A percentile compares a stretch with the other conserved stretches of the same genome.
Evolutionary conservation across 2,329 filamentous ascomycete species (phyloP).

Genomic region (Ambrosiella cleistominuta): DNA sequence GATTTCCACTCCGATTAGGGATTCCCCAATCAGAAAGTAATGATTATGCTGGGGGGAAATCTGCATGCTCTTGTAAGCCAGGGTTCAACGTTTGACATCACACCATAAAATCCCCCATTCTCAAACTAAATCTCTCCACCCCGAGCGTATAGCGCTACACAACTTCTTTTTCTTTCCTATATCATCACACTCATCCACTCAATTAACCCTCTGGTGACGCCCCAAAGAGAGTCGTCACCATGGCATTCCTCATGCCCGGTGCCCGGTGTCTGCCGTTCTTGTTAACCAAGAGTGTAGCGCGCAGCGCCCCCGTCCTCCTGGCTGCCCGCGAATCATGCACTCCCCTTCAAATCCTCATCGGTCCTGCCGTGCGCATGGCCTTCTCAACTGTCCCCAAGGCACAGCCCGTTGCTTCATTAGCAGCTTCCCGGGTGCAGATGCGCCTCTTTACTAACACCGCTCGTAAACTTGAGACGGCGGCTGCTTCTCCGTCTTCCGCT

Average conservation of each 20-base stretch:
- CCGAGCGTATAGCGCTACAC: neutral
- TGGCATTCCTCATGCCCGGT: slow-evolving; percentile 13
- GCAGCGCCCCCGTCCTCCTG: neutral
- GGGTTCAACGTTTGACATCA: neutral
- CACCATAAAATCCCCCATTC: neutral
- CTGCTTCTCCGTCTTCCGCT: slow-evolving; percentile 1
- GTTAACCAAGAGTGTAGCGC: neutral
- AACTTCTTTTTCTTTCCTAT: neutral
- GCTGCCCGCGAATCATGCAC: slow-evolving; percentile 3
- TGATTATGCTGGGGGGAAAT: slow-evolving; percentile 2
- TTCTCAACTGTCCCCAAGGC: neutral
- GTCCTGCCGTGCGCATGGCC: neutral
- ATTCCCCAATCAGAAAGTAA: slow-evolving; percentile 9
- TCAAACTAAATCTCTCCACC: neutral
- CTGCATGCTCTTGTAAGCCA: neutral
- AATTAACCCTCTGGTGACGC: neutral
- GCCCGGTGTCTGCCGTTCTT: slow-evolving; percentile 10
- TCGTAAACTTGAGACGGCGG: slow-evolving; percentile 1
- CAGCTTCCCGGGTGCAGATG: slow-evolving; percentile 2
- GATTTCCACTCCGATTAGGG: neutral
- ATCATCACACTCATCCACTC: neutral
- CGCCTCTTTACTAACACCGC: slow-evolving; percentile 9
- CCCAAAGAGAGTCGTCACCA: neutral
- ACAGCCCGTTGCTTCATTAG: neutral
- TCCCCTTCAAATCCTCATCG: neutral